Evolutionary conservation across 2,329 filamentous ascomycete genomes (phyloP).

Genomic region (Lachnellula cervina): DNA sequence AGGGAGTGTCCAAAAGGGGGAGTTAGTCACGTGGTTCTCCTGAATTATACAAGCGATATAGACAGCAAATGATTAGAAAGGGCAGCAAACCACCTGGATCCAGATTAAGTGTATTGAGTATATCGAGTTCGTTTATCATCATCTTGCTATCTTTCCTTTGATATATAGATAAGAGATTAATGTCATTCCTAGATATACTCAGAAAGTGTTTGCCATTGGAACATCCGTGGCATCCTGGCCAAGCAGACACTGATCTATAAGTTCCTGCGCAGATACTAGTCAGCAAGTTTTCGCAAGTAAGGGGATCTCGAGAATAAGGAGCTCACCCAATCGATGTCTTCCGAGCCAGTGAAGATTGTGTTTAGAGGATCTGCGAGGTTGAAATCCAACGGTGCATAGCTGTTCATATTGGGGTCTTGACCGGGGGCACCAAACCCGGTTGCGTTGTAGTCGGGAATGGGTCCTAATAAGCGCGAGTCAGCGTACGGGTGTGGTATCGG

Average conservation of each 20-base stretch:
- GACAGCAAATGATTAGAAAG: too few species aligned
- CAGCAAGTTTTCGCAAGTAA: not conserved
- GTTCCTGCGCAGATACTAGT: not conserved
- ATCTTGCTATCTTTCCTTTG: too few species aligned
- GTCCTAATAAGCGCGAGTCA: not conserved
- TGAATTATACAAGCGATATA: too few species aligned
- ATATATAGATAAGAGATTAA: too few species aligned
- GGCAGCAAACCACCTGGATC: too few species aligned
- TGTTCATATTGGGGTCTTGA: not conserved
- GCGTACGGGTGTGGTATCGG: not conserved
- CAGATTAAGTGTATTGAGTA: too few species aligned
- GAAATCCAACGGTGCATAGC: not conserved
- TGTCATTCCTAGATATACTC: too few species aligned
- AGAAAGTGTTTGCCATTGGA: too few species aligned
- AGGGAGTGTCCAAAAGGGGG: too few species aligned
- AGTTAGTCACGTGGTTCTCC: too few species aligned
- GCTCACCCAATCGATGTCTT: slow-evolving; percentile 9
- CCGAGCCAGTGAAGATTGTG: slow-evolving; percentile 1
- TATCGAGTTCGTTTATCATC: too few species aligned
- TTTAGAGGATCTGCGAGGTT: not conserved
- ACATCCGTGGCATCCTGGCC: not conserved
- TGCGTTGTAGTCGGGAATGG: not conserved
- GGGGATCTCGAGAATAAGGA: not conserved
- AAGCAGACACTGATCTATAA: slow-evolving; percentile 4
- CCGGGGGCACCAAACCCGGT: not conserved